Percentiles rank a stretch among this genome's conserved stretches.
Conservation (phyloP, 345 rosid species). For the Bretschneidera sinensis region DNA sequence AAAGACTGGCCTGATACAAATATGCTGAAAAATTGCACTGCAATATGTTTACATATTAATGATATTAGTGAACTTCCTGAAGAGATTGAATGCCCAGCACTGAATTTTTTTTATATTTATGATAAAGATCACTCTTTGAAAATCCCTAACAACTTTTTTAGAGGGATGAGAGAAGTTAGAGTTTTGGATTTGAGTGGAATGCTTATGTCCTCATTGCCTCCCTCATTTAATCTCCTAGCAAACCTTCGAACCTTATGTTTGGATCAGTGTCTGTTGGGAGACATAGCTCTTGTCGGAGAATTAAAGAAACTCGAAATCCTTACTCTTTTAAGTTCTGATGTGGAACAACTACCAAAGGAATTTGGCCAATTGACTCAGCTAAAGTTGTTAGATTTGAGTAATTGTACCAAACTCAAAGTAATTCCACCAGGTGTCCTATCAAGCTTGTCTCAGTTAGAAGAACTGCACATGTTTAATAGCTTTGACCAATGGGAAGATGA, state of each 20-base stretch:
- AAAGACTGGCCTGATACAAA: neutral
- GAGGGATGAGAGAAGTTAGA: slow-evolving; percentile 14
- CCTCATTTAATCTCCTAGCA: neutral
- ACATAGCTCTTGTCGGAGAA: slow-evolving; percentile 6
- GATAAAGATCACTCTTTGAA: accelerated
- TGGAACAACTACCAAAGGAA: slow-evolving; percentile 17
- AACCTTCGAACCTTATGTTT: slow-evolving; percentile 22
- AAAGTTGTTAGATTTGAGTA: too few relatives aligned
- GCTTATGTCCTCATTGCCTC: slow-evolving; percentile 4
- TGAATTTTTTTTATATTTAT: neutral
- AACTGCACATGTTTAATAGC: too few relatives aligned
- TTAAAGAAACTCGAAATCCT: slow-evolving; percentile 18
- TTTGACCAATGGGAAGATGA: too few relatives aligned
- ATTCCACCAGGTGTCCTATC: too few relatives aligned
- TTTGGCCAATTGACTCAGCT: slow-evolving; percentile 16
- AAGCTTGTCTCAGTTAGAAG: too few relatives aligned
- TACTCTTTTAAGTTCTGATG: slow-evolving; percentile 6
- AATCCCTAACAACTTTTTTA: slow-evolving; percentile 16
- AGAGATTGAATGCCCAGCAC: slow-evolving; percentile 13
- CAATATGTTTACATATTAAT: neutral
- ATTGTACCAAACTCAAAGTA: too few relatives aligned
- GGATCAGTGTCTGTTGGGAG: neutral
- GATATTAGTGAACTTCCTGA: neutral
- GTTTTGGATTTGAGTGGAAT: slow-evolving; percentile 13
- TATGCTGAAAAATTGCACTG: slow-evolving; percentile 5